Base-by-base conservation (phyloP, 2,329 filamentous ascomycete species). In the Xylaria multiplex region DNA sequence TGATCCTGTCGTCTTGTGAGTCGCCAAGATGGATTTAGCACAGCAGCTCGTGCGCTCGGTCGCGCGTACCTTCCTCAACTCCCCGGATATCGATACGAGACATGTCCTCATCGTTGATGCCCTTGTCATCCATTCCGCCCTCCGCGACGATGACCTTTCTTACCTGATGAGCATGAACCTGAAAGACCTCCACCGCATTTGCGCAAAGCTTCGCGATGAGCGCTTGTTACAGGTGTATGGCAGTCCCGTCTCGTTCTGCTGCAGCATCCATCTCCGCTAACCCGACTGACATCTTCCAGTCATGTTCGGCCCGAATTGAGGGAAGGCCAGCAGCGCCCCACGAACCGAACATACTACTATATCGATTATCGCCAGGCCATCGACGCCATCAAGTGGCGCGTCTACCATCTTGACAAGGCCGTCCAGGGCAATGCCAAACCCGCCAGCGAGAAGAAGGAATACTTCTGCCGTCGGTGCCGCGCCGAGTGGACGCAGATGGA, bases 311-410 rank as follows among this genome's bases (percentile, higher is more conserved):
- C 90, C 56, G 93, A 97, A 77, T 82, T 91, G 62, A 90, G 90
- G 71, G 91, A 94, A 75, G 93, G 92, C 58, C 92, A 93, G 66
- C 90, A 91, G 64, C 90, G 93, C 59, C 91, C 93, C 5, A 90
- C 91, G 71, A 93, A 91, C 76, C 88, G 93, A 74, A 97, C 95
- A 69, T 99, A 97, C 85, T 99, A 97, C 82, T 99, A 93, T 80
- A 95, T 99, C 77, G 94, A 97, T 77, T 96, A 96, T 75, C 93
- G 96, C 66, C 91, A 93, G 64, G 93, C 95, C 42, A 93, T 99
- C 75, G 96, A 99, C 80, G 93, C 93, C 55, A 96, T 97, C 81
- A 99, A 99, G 79, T 99, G 92, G 86, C 91, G 93, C 69, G 89
- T 97, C 58, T 94, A 95, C 76, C 91, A 90, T 63, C 88, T 98